These are phyloP conservation scores for Chytriomyces sp. DNA, from an alignment of 192 early-diverging fungal genomes.

Conservation along the genomic window DNA sequence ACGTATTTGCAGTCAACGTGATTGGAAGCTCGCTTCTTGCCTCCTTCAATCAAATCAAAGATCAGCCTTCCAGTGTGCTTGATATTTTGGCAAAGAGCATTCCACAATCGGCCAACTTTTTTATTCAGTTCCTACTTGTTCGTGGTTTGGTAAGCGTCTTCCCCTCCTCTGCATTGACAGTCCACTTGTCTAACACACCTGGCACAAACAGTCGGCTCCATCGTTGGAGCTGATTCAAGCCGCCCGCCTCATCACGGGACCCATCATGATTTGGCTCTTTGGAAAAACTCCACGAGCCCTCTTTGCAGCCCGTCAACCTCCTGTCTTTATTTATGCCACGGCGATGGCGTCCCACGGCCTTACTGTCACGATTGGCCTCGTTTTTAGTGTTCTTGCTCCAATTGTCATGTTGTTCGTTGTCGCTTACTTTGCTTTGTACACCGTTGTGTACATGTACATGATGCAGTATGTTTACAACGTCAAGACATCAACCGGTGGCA, in stretches of 20 bases:
- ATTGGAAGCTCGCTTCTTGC: slow-evolving; percentile 66
- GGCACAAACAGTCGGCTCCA: slow-evolving; percentile 46
- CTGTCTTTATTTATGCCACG: slow-evolving; percentile 29
- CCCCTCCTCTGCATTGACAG: background rate
- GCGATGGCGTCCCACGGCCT: slow-evolving; percentile 42
- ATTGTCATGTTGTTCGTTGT: slow-evolving; percentile 74
- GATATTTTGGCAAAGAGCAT: slow-evolving; percentile 58
- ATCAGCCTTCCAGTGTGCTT: slow-evolving; percentile 54
- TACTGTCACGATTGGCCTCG: slow-evolving; percentile 60
- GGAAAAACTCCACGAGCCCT: slow-evolving; percentile 73
- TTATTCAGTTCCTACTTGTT: slow-evolving; percentile 83
- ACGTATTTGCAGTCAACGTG: slow-evolving; percentile 79
- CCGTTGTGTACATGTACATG: slow-evolving; percentile 79
- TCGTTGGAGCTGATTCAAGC: slow-evolving; percentile 73
- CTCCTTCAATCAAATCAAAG: slow-evolving; percentile 53
- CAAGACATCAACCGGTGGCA: slow-evolving; percentile 38
- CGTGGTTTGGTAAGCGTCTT: slow-evolving; percentile 49
- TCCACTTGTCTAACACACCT: background rate
- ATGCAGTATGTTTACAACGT: slow-evolving; percentile 64
- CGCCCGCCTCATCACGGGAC: slow-evolving; percentile 64
- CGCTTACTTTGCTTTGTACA: slow-evolving; percentile 73
- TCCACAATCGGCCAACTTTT: slow-evolving; percentile 77
- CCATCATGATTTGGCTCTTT: slow-evolving; percentile 54
- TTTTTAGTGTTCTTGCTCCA: slow-evolving; percentile 79
- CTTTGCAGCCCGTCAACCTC: slow-evolving; percentile 50